Evolutionary conservation across 2,329 filamentous ascomycete species (phyloP), one percentile per base, ranked within the genome.

Genomic region (Apiospora pterosperma): DNA sequence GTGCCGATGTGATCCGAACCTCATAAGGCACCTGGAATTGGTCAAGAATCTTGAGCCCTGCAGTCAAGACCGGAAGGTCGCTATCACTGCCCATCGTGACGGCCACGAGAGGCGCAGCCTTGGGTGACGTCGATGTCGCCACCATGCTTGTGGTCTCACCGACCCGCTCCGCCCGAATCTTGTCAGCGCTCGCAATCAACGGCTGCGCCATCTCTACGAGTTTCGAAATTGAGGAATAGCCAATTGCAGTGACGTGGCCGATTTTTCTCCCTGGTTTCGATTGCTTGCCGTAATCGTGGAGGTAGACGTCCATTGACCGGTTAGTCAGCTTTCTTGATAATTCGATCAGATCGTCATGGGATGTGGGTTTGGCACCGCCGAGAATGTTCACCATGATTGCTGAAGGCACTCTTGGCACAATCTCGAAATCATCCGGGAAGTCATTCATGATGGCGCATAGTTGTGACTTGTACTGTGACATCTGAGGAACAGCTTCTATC

Each of bases 221-320:
- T n/a, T 90, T 88, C 71, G 89, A 84, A 41, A 85, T 80, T 74
- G 94, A 88, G 0, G 86, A 88, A 14, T 85, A 82, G 1, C 88
- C 89, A 1, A 92, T 91, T 41, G 97, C 80, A 0, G 94, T 98
- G 70, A 99, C 88, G 76, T 99, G 96, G 12, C 95, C 95, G 81
- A 98, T 98, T 78, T 98, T 99, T 58, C 96, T 90, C 38, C 92
- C 91, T 5, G 92, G 92, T 71, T 93, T 92, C 31, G 93, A 91
- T 59, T 87, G 88, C 79, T 98, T 98, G 73, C 94, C 94, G 79
- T 99, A 99, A 59, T 97, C 87, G 73, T 99, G 95, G 12, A 97
- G 84, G 62, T 82, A 84, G 16, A 84, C 78, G 62, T 83, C 84
- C 67, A 82, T 81, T 41, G 81, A 76, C 8, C 79, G 76, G 39